Percentiles rank a stretch among this genome's conserved stretches.
These are phyloP conservation scores for Ustilago hordei DNA, from an alignment of 1,284 basidiomycete species.

Conservation along the genomic window DNA sequence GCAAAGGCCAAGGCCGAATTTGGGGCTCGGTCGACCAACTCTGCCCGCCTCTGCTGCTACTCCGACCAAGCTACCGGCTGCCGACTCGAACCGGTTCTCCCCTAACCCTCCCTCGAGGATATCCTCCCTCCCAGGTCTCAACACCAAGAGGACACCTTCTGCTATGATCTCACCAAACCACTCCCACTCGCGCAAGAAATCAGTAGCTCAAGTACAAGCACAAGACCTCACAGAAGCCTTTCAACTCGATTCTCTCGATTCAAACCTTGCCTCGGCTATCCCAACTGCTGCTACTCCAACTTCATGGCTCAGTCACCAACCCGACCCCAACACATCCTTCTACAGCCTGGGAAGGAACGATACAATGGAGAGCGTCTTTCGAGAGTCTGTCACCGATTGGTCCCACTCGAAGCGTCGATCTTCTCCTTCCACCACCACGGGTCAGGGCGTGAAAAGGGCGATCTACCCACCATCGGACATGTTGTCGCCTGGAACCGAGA, in stretches of 20 bases:
- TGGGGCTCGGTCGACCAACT: constrained; percentile 24
- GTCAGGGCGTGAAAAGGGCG: constrained; percentile 30
- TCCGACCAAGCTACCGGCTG: constrained; percentile 6
- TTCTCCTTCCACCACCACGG: constrained; percentile 10
- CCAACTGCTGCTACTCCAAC: constrained; percentile 16
- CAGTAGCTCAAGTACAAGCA: constrained; percentile 59
- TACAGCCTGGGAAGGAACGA: constrained; percentile 67
- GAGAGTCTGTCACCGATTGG: constrained; percentile 66
- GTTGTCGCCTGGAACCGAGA: constrained; percentile 73
- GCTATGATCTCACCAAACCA: constrained; percentile 48
- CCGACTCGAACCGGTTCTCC: constrained; percentile 19
- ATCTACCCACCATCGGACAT: constrained; percentile 45
- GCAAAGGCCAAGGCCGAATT: constrained; percentile 8
- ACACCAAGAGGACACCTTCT: constrained; percentile 23
- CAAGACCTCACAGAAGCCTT: constrained; percentile 65
- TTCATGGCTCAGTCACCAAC: constrained; percentile 14
- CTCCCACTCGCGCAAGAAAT: constrained; percentile 66
- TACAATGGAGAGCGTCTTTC: constrained; percentile 69
- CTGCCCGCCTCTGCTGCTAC: constrained; percentile 4
- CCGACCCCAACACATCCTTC: constrained; percentile 36
- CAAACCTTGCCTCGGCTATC: constrained; percentile 4
- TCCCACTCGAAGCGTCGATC: constrained; percentile 35
- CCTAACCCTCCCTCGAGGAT: constrained; percentile 29
- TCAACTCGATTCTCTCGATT: constrained; percentile 43
- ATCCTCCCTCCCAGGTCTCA: constrained; percentile 25